A percentile compares a stretch with the other conserved stretches of the same genome.
phyloP scores from a whole-genome alignment of 2,329 filamentous ascomycete genomes.

The Hortaea sp. region DNA sequence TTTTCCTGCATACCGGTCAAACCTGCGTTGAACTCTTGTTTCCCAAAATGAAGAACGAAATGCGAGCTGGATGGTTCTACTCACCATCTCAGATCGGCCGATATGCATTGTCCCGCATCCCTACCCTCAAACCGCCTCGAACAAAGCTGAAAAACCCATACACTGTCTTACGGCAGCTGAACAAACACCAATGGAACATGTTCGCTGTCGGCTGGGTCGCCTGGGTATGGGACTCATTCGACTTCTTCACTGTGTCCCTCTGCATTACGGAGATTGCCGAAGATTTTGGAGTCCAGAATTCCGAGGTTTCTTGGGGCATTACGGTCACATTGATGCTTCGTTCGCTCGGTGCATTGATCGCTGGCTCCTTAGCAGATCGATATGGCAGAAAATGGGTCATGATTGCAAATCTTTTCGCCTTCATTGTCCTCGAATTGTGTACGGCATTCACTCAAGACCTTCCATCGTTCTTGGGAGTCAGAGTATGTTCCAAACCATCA shows the following conservation, averaged over 20 bases:
- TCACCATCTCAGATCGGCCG: slow-evolving; percentile 10
- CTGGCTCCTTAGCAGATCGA: slow-evolving; percentile 18
- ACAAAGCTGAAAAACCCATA: slow-evolving; percentile 19
- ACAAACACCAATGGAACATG: slow-evolving; percentile 25
- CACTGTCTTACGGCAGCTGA: slow-evolving; percentile 16
- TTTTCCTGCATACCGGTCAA: too few relatives aligned
- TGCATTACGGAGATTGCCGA: slow-evolving; percentile 46
- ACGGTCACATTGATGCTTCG: slow-evolving; percentile 23
- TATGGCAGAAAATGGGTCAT: slow-evolving; percentile 27
- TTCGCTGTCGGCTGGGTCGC: slow-evolving; percentile 13
- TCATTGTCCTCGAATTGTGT: slow-evolving; percentile 28
- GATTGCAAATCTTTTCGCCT: slow-evolving; percentile 25
- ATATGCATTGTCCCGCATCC: slow-evolving; percentile 11
- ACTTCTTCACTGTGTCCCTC: slow-evolving; percentile 50
- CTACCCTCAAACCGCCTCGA: slow-evolving; percentile 10
- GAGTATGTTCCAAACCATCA: slow-evolving; percentile 17
- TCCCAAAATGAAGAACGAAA: slow-evolving; percentile 10
- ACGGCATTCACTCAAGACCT: slow-evolving; percentile 28
- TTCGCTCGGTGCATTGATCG: slow-evolving; percentile 21
- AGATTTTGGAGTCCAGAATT: slow-evolving; percentile 43
- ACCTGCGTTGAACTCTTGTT: neutral
- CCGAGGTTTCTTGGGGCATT: slow-evolving; percentile 41
- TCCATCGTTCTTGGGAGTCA: slow-evolving; percentile 26
- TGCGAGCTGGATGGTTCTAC: slow-evolving; percentile 16
- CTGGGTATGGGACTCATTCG: slow-evolving; percentile 38